These are phyloP conservation scores for Suillus tomentosus DNA, from an alignment of 768 basidiomycete genomes.

Conservation along the genomic window DNA sequence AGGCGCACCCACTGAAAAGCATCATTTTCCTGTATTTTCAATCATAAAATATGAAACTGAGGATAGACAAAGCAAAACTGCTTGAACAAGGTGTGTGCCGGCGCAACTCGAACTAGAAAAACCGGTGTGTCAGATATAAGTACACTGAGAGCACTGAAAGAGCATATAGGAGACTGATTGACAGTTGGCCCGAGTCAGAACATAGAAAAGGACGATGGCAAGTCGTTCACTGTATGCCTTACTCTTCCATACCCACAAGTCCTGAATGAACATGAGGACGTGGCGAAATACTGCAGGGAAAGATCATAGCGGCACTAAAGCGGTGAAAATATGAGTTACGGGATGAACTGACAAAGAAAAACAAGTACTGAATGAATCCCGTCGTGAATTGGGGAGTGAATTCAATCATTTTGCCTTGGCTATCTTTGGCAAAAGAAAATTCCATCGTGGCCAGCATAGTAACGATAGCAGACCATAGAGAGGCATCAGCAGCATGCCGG, in stretches of 20 bases:
- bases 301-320: constrained; percentile 15
- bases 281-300: constrained; percentile 21
- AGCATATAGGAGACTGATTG: no score
- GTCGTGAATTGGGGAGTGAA: constrained; percentile 6
- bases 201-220: no score
- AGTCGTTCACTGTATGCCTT: background rate
- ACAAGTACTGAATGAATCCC: constrained; percentile 12
- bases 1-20: no score
- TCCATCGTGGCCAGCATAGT: constrained; percentile 7
- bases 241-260: background rate
- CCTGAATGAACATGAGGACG: constrained; percentile 11
- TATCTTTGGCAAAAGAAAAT: constrained; percentile 1
- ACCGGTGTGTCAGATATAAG: no score
- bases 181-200: no score
- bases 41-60: no score
- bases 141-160: no score
- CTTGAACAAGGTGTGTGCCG: no score
- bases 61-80: no score
- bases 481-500: constrained; percentile 10
- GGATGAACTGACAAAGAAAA: background rate
- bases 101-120: no score
- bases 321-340: background rate
- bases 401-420: constrained; percentile 4
- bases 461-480: constrained; percentile 8
- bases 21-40: no score